Evolutionary conservation across 257 asterid genomes (phyloP), one percentile per base, ranked within the genome.

Genomic region (Haberlea rhodopensis): DNA sequence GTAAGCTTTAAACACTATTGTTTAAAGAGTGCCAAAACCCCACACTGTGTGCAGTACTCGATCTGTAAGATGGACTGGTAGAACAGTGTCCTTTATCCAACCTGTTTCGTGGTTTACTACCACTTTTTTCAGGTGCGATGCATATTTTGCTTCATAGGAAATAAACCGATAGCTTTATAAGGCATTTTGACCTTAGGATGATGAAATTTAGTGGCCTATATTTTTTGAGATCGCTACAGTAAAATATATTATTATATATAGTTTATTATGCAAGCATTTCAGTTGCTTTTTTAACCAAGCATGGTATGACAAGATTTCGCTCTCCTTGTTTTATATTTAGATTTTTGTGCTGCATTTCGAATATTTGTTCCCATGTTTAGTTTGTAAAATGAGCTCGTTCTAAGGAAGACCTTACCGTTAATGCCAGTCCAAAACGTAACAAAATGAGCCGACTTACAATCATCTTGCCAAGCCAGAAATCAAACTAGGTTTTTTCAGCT

Each of bases 1-100:
- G 65, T 37, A 19, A 40, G 34, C 22, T 61, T 57, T 67, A 31
- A 46, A 48, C 67, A 8, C 20, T 60, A 52, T 59, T 20, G 20
- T 43, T 48, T 6, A 26, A 45, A 57, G 59, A 48, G 26, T 43
- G 40, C 25, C 29, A 22, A 51, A 29, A 27, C 34, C 29, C 66
- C 45, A 8, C 54, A 54, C 29, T 28, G n/a, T 37, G n/a, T 43
- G 19, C 18, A 37, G 20, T 43, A 5, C 16, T 43, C 16, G 51
- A 13, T 16, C 16, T 5, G 19, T 43, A 15, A 37, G 43, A 37
- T 3, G 48, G 48, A 18, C 13, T 37, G 6, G 18, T 37, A 37
- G 45, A 37, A 15, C 20, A 16, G 51, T 43, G 51, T 20, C 20
- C 16, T 43, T 13, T 11, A 11, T 40, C 13, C 1, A 40, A 2